Evolutionary conservation across 2,329 filamentous ascomycete species (phyloP), one percentile per base, ranked within the genome.

Genomic region (Aspergillus chevalieri): DNA sequence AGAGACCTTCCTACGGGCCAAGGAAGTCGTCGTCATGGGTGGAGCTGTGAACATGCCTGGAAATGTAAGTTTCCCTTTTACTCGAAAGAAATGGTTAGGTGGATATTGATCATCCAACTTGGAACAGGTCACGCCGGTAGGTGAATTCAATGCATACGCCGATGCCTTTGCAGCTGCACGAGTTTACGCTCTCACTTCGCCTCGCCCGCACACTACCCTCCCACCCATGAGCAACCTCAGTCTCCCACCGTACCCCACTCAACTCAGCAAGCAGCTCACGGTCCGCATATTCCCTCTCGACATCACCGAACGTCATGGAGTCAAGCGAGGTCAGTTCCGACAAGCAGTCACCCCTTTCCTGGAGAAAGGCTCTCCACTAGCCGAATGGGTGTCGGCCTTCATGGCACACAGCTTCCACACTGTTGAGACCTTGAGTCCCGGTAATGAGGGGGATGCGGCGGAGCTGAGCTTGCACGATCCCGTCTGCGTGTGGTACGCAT

Each of bases 1-100:
- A 0, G 89, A 92, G 68, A 85, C 90, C 0, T 96, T 98, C 68
- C 77, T 98, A 48, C 83, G 84, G 41, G 88, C 84, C 44, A 95
- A 94, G 68, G 90, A 97, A 69, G 80, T 98, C 3, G 85, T 95
- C 3, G 87, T 96, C 43, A 98, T 98, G 93, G 93, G 92, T 51
- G 93, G 93, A 52, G 85, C 88, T 21, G 80, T 98, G 47, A 78
- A 87, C 51, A 74, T 83, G 42, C 79, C 84, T 46, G 93, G 93
- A 58, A 98, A 98, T 68, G 83, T 88, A 63, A 84, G 83, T 43
- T 34, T 9, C 15, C 3, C 12, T 10, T 14, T 12, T 44, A 5
- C 24, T 28, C 10, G n/a, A 15, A 8, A n/a, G n/a, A 39, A 39
- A 6, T 8, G 5, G 12, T 28, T 46, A 9, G 12, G 14, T 46